Percentiles rank a stretch among this genome's conserved stretches.
These are phyloP conservation scores for Xylaria sp. DNA, from an alignment of 2,329 filamentous ascomycete genomes.

Conservation along the genomic window DNA sequence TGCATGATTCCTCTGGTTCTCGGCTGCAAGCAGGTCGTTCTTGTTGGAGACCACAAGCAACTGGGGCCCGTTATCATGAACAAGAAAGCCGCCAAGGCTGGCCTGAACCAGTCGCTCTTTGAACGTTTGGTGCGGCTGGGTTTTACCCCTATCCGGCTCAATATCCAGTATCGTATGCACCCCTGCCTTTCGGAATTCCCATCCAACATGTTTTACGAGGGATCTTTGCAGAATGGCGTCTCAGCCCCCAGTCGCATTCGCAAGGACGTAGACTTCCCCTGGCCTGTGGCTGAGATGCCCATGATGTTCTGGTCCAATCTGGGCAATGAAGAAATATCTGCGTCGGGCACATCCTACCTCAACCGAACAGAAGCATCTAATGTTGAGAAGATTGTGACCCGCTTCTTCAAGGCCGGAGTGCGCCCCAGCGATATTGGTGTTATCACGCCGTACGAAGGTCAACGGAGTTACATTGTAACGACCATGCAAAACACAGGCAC, in stretches of 20 bases:
- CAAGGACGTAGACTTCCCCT: constrained; percentile 96
- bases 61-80: constrained; percentile 99
- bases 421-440: constrained; percentile 93
- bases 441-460: constrained; percentile 98
- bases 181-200: constrained; percentile 97
- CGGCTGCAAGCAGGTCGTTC: constrained; percentile 98
- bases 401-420: constrained; percentile 99
- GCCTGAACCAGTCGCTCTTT: constrained; percentile 97
- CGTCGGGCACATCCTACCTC: constrained; percentile 96
- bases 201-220: constrained; percentile 99
- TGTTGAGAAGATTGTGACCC: constrained; percentile 97
- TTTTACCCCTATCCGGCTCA: constrained; percentile 89
- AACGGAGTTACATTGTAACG: constrained; percentile 97
- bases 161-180: constrained; percentile 99
- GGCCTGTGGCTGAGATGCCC: constrained; percentile 91
- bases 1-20: constrained; percentile 98
- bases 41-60: constrained; percentile 98
- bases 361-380: constrained; percentile 98
- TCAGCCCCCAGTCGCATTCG: constrained; percentile 88
- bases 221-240: constrained; percentile 94
- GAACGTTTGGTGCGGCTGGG: constrained; percentile 95
- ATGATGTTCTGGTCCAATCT: constrained; percentile 99
- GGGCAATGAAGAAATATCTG: constrained; percentile 97
- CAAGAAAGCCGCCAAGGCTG: constrained; percentile 98
- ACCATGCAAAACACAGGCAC: constrained; percentile 99